Evolutionary conservation across 768 basidiomycete genomes (phyloP).

Genomic region (Leucogyrophana mollusca): DNA sequence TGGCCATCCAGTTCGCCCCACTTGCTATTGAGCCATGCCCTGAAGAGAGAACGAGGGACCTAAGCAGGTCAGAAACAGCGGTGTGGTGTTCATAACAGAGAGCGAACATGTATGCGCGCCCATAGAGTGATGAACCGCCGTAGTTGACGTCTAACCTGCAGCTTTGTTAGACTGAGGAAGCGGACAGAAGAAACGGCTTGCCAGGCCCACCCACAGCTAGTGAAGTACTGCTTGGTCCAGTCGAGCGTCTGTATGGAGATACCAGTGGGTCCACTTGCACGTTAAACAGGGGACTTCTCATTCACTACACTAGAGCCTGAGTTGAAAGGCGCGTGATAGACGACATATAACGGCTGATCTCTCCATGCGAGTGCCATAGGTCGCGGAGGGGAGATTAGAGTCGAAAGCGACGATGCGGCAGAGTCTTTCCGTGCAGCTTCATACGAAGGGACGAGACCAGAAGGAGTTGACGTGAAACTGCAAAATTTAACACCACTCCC

Average conservation of each 20-base stretch:
- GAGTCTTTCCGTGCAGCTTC: too few species aligned
- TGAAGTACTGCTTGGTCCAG: constrained; percentile 61
- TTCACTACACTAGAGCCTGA: constrained; percentile 36
- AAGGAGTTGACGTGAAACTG: background rate
- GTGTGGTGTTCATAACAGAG: background rate
- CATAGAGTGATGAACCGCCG: constrained; percentile 71
- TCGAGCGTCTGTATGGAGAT: constrained; percentile 43
- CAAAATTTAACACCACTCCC: constrained; percentile 1
- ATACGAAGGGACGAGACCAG: constrained; percentile 14
- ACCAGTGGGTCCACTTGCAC: constrained; percentile 70
- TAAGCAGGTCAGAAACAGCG: background rate
- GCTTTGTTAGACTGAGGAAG: constrained; percentile 7
- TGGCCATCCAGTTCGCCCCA: constrained; percentile 75
- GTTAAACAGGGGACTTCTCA: constrained; percentile 60
- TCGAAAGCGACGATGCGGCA: constrained; percentile 2
- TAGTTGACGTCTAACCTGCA: constrained; percentile 70
- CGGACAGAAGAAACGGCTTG: constrained; percentile 21
- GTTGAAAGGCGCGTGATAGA: constrained; percentile 63
- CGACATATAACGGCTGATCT: constrained; percentile 45
- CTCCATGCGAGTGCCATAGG: constrained; percentile 6
- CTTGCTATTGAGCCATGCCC: constrained; percentile 51
- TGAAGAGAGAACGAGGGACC: constrained; percentile 9
- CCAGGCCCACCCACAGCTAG: constrained; percentile 70
- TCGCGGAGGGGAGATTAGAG: constrained; percentile 11
- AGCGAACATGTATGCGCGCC: constrained; percentile 55